Evolutionary conservation across 345 rosid species (phyloP), one percentile per base, ranked within the genome.

Genomic region (Rhodamnia argentea): DNA sequence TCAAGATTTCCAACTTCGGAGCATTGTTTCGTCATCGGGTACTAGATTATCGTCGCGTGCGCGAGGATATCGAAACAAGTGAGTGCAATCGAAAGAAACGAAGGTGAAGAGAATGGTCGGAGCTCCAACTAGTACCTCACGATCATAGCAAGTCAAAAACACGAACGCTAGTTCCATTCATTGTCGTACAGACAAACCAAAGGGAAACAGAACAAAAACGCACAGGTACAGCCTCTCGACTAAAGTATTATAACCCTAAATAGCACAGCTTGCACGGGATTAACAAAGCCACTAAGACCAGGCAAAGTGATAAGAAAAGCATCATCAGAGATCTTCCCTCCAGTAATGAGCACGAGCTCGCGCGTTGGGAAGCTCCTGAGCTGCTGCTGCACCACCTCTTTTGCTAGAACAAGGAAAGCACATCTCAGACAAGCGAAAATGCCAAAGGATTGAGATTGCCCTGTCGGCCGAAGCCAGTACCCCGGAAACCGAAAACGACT

Each of bases 381-480:
- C 76, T 16, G 76, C 44, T 16, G 76, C 76, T 15, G 76, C 76
- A 16, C 76, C 76, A 20, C 76, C 16, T 64, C 44, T 16, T 16
- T 37, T 37, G 40, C 42, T 64, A 2, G 47, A 29, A 29, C 44
- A 16, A 64, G 23, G 76, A 16, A 37, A 37, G 14, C 76, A 7
- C 8, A 16, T 29, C 76, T 32, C 23, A 64, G 42, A 64, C 40
- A 37, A 16, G 14, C 42, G 76, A 74, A 89, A 78, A n/a, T 89
- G 92, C 92, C 92, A 90, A 90, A 90, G 88, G 90, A 87, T 87
- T 78, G 86, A 84, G 84, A 90, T 90, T 90, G 92, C 92, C 92
- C 92, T 86, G 88, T 26, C 55, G 83, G 78, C 44, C 76, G 3
- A 64, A 64, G 76, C 76, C 44, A 42, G 29, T 44, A 62, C 75